A percentile compares a stretch with the other conserved stretches of the same genome.
phyloP scores from a whole-genome alignment of 2,329 filamentous ascomycete genomes.

The Verticillium longisporum region DNA sequence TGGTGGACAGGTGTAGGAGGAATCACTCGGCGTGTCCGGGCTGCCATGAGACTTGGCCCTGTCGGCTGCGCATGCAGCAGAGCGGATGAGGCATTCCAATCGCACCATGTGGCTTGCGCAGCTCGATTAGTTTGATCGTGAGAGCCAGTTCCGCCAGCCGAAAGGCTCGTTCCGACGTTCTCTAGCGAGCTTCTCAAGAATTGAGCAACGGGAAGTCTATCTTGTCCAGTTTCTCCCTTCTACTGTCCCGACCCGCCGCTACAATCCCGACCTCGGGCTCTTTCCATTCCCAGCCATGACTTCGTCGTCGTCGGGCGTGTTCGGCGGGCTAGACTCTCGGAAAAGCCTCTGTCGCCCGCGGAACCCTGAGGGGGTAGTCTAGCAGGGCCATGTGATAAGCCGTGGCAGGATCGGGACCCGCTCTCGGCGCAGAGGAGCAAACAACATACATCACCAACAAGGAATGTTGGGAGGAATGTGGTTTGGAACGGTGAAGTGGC shows the following conservation, averaged over 20 bases:
- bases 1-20: neutral
- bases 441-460: neutral
- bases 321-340: neutral
- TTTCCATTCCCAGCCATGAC: neutral
- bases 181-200: neutral
- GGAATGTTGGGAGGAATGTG: too few species aligned
- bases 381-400: neutral
- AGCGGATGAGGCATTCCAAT: neutral
- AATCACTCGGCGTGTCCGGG: neutral
- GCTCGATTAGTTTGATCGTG: neutral
- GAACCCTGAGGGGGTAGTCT: neutral
- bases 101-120: neutral
- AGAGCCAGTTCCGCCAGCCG: neutral
- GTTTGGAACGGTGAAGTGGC: too few species aligned
- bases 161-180: neutral
- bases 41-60: neutral
- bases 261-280: neutral
- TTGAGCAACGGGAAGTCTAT: neutral
- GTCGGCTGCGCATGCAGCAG: neutral
- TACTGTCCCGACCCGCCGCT: neutral
- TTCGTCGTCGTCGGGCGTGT: neutral
- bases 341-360: neutral
- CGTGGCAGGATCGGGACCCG: neutral
- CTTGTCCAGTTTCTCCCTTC: neutral
- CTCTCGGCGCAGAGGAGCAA: neutral